Base-by-base conservation (phyloP, 2,329 filamentous ascomycete genomes). In the Sarocladium strictum region DNA sequence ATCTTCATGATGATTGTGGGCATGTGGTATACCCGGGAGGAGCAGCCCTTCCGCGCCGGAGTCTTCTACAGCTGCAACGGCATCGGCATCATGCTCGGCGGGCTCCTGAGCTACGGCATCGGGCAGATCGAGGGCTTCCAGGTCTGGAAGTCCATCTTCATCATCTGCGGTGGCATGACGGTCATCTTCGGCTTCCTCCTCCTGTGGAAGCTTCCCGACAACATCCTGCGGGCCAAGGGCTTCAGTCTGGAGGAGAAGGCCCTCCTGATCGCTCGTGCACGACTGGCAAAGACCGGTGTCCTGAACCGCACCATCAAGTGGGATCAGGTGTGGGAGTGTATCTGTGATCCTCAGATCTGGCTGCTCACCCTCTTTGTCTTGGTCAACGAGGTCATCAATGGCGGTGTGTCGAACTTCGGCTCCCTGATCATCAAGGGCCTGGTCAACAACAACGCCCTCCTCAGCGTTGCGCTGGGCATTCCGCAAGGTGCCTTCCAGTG, bases 181-280 rank as follows among this genome's bases (percentile, higher is more conserved):
- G 72, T 78, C 23, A 55, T 78, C 2, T 76, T 76, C 71, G 75
- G 70, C 0, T 64, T 76, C 2, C 60, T 72, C 1, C 55, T 81
- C 2, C 67, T 73, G 50, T 59, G 69, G 45, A 63, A 75, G 15
- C 70, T 81, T 2, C 78, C 78, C 0, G 73, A 80, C 53, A 72
- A 67, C 1, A 73, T 73, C 24, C 65, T 75, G 59, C 65, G 71
- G 55, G 63, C 62, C 0, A 60, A 58, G 19, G 56, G 54, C 1
- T 63, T 65, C 37, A 59, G 49, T 2, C 50, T 60, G 1, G 54
- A 61, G 23, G 63, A 65, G n/a, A 60, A 60, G 5, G 60, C 60
- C 0, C 67, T 82, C 7, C 85, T 79, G 0, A 84, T 86, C 2
- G 80, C 78, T 56, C 88, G 85, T 62, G 76, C 89, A 10, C 78